These are phyloP conservation scores for Acrocalymma vagum DNA, from an alignment of 2,329 filamentous ascomycete species.

Conservation along the genomic window DNA sequence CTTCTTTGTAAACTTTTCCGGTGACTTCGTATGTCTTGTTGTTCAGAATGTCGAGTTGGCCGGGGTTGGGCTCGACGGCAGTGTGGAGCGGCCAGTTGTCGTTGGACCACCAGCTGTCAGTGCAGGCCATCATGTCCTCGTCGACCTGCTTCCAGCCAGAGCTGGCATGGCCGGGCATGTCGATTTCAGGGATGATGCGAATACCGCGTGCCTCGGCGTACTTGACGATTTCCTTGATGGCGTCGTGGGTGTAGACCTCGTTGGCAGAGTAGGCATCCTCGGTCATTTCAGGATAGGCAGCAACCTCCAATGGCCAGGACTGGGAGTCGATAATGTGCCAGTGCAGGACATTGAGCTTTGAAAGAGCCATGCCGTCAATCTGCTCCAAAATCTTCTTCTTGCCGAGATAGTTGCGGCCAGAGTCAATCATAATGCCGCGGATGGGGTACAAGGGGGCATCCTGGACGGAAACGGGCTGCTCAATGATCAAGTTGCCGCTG, in stretches of 20 bases:
- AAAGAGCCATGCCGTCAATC: slow-evolving; percentile 62
- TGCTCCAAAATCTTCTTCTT: slow-evolving; percentile 62
- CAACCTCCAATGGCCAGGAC: slow-evolving; percentile 63
- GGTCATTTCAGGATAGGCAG: slow-evolving; percentile 60
- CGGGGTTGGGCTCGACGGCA: slow-evolving; percentile 64
- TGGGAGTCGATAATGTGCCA: slow-evolving; percentile 66
- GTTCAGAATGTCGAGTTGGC: slow-evolving; percentile 65
- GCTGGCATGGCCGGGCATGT: slow-evolving; percentile 68
- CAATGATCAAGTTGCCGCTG: slow-evolving; percentile 55
- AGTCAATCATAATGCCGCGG: slow-evolving; percentile 65
- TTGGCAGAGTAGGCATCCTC: slow-evolving; percentile 62
- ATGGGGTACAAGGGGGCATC: slow-evolving; percentile 63
- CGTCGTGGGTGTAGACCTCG: slow-evolving; percentile 55
- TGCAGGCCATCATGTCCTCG: slow-evolving; percentile 64
- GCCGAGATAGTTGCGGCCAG: slow-evolving; percentile 63
- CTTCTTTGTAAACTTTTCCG: slow-evolving; percentile 62
- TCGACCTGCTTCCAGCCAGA: slow-evolving; percentile 66
- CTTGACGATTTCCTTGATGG: slow-evolving; percentile 55
- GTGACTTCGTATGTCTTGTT: slow-evolving; percentile 65
- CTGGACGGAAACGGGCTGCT: slow-evolving; percentile 61
- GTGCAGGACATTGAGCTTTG: slow-evolving; percentile 66
- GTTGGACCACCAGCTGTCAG: slow-evolving; percentile 68
- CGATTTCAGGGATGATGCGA: slow-evolving; percentile 68
- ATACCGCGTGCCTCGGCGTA: slow-evolving; percentile 65
- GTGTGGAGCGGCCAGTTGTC: slow-evolving; percentile 64